phyloP scores from a whole-genome alignment of 768 basidiomycete genomes.

The Panellus pusillus region DNA sequence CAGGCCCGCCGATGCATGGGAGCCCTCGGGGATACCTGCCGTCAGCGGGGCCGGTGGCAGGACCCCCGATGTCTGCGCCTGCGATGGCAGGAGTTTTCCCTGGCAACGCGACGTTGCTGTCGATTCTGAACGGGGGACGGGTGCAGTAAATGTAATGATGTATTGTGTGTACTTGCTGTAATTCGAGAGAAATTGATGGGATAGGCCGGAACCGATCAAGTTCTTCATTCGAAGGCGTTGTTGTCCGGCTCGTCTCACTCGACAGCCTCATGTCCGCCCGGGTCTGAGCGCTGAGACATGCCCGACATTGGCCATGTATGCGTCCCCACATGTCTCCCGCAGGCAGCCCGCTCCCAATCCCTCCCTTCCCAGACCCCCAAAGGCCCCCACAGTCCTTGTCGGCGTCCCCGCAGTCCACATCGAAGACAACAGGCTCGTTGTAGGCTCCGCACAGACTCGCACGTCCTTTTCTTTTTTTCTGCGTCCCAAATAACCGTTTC shows the following conservation, averaged over 20 bases:
- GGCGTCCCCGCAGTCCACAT: constrained; percentile 80
- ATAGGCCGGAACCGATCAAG: neutral
- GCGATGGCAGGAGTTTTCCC: constrained; percentile 13
- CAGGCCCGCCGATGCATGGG: constrained; percentile 1
- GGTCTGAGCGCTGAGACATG: constrained; percentile 28
- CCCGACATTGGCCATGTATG: constrained; percentile 33
- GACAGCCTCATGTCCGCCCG: constrained; percentile 1
- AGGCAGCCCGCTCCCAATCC: constrained; percentile 29
- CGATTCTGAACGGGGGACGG: constrained; percentile 23
- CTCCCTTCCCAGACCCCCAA: constrained; percentile 33
- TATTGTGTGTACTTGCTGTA: constrained; percentile 7
- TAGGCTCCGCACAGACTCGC: constrained; percentile 75
- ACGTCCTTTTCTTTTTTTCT: constrained; percentile 32
- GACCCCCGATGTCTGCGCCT: constrained; percentile 14
- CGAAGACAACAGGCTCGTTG: constrained; percentile 64
- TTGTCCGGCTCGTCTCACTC: neutral
- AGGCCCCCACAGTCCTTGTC: constrained; percentile 65
- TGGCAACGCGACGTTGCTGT: constrained; percentile 21
- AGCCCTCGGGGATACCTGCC: neutral
- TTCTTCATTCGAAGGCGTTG: neutral
- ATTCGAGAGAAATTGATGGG: neutral
- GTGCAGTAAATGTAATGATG: neutral
- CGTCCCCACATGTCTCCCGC: constrained; percentile 24
- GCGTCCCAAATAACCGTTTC: constrained; percentile 13
- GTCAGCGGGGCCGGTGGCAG: neutral